phyloP scores from a whole-genome alignment of 306 rosid species.

The Benincasa hispida region DNA sequence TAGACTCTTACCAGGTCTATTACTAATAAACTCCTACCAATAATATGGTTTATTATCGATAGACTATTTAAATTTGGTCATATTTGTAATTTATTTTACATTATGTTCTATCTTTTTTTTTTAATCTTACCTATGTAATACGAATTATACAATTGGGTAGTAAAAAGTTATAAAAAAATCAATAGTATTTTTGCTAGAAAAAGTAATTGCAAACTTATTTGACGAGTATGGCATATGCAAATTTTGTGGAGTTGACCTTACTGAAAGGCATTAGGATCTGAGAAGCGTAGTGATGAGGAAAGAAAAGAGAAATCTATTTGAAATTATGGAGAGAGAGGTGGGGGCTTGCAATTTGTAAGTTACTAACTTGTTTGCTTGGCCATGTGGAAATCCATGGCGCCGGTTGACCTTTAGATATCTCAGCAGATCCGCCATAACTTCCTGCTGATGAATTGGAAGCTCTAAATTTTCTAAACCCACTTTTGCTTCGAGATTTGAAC shows the following conservation, averaged over 20 bases:
- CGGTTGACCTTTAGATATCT: background rate
- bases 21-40: too few species aligned
- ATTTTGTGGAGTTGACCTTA: background rate
- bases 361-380: background rate
- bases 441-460: background rate
- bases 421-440: conserved; percentile 7
- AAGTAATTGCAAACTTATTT: background rate
- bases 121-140: background rate
- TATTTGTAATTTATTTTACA: too few species aligned
- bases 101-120: too few species aligned
- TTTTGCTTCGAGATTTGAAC: background rate
- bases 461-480: background rate
- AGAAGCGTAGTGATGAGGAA: background rate
- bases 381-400: background rate
- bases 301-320: background rate
- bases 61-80: too few species aligned
- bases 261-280: background rate
- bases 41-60: too few species aligned
- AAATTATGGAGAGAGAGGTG: background rate
- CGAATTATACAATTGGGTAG: background rate
- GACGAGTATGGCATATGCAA: background rate
- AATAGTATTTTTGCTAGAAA: background rate
- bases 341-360: background rate
- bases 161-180: background rate
- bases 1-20: too few species aligned